These are phyloP conservation scores for Phaffia tasmanica DNA, from an alignment of 768 basidiomycete genomes.

Conservation along the genomic window DNA sequence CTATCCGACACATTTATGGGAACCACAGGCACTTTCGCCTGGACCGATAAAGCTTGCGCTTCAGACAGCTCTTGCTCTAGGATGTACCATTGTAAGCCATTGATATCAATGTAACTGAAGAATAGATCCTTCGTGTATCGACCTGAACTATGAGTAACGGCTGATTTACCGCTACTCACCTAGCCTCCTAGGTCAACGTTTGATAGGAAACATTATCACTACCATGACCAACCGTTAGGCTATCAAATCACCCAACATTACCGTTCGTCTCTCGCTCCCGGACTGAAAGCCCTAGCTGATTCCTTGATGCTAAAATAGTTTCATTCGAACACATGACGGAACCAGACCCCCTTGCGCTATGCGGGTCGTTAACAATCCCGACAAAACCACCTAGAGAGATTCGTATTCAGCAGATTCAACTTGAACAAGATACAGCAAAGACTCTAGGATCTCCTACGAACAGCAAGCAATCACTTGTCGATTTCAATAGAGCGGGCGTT, in stretches of 20 bases:
- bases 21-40: conserved; percentile 32
- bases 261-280: conserved; percentile 42
- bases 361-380: conserved; percentile 49
- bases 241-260: conserved; percentile 98
- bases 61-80: conserved; percentile 66
- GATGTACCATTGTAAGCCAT: conserved; percentile 35
- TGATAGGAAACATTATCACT: conserved; percentile 97
- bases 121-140: not conserved
- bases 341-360: conserved; percentile 67
- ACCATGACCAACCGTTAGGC: conserved; percentile 82
- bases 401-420: conserved; percentile 85
- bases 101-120: not conserved
- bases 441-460: conserved; percentile 43
- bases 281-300: not conserved
- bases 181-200: conserved; percentile 67
- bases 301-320: not conserved
- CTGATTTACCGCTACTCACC: conserved; percentile 24
- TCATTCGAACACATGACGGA: too few species aligned
- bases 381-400: conserved; percentile 38
- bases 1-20: conserved; percentile 49
- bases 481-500: conserved; percentile 80
- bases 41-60: conserved; percentile 59
- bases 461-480: conserved; percentile 45
- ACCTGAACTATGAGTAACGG: too few species aligned
- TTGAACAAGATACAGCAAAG: conserved; percentile 97